These are phyloP conservation scores for Huiozyma naganishii DNA, from an alignment of 805 yeast genomes.

Conservation along the genomic window DNA sequence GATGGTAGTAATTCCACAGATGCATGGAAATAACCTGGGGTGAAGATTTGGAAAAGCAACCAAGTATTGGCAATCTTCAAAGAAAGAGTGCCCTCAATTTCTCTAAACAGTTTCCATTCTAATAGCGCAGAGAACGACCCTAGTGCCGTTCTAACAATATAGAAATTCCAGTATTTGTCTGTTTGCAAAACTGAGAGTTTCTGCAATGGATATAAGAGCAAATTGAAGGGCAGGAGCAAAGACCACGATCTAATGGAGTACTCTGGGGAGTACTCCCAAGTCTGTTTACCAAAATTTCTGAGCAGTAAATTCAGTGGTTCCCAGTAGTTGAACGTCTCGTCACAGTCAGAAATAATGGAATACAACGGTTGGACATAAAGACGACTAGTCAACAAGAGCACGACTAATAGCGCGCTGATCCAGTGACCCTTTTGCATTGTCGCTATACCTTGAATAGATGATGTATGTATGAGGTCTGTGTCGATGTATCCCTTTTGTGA, in stretches of 20 bases:
- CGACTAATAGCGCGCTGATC: constrained; percentile 8
- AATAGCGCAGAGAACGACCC: constrained; percentile 17
- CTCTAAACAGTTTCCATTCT: constrained; percentile 36
- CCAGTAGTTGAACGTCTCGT: constrained; percentile 89
- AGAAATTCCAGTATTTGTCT: constrained; percentile 18
- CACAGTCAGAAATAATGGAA: constrained; percentile 78
- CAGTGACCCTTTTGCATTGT: neutral
- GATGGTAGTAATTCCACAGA: constrained; percentile 81
- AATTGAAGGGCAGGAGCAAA: constrained; percentile 42
- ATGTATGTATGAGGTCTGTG: neutral
- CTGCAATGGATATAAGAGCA: constrained; percentile 17
- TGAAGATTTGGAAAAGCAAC: constrained; percentile 46
- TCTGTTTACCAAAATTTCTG: constrained; percentile 81
- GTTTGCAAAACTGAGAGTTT: constrained; percentile 17
- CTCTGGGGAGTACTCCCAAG: constrained; percentile 93
- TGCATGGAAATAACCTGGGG: constrained; percentile 85
- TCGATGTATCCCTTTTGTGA: neutral
- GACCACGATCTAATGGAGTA: constrained; percentile 83
- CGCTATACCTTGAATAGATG: neutral
- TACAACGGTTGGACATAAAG: constrained; percentile 33
- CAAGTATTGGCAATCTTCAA: constrained; percentile 43
- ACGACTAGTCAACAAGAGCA: constrained; percentile 18
- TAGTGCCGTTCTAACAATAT: constrained; percentile 17
- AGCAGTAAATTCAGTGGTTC: constrained; percentile 76
- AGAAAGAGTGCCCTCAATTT: constrained; percentile 16